Percentiles rank a stretch among this genome's conserved stretches.
Evolutionary conservation across 768 basidiomycete species (phyloP).

Genomic region (Dictyophora rubrovolvata): DNA sequence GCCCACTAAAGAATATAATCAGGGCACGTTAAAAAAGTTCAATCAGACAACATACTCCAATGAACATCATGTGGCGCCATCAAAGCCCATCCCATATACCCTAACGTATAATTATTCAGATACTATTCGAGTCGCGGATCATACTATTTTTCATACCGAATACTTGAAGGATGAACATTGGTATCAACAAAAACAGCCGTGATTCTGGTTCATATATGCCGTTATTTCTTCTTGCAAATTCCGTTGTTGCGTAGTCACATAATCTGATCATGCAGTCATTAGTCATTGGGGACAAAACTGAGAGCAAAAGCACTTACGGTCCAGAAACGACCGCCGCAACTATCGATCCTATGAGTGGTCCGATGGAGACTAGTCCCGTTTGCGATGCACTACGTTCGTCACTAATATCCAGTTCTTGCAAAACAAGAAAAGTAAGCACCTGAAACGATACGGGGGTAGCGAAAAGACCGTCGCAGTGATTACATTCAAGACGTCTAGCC

Average conservation of each 20-base stretch:
- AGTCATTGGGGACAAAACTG: background rate
- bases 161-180: constrained; percentile 31
- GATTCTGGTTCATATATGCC: constrained; percentile 40
- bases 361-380: constrained; percentile 14
- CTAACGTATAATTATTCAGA: constrained; percentile 21
- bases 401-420: background rate
- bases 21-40: too few species aligned
- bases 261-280: background rate
- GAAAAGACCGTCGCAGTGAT: constrained; percentile 10
- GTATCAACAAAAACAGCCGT: constrained; percentile 30
- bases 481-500: constrained; percentile 10
- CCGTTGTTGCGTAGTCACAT: constrained; percentile 15
- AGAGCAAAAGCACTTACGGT: constrained; percentile 5
- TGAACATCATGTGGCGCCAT: background rate
- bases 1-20: background rate
- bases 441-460: constrained; percentile 10
- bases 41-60: background rate
- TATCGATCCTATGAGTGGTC: constrained; percentile 12
- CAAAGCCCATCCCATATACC: constrained; percentile 4
- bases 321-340: constrained; percentile 10
- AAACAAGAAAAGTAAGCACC: background rate
- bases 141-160: too few species aligned
- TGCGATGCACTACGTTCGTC: constrained; percentile 1
- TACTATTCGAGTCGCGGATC: too few species aligned
- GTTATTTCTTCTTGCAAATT: constrained; percentile 33